phyloP scores from a whole-genome alignment of 352 stramenopile species.

The Globisporangium camurandrum region DNA sequence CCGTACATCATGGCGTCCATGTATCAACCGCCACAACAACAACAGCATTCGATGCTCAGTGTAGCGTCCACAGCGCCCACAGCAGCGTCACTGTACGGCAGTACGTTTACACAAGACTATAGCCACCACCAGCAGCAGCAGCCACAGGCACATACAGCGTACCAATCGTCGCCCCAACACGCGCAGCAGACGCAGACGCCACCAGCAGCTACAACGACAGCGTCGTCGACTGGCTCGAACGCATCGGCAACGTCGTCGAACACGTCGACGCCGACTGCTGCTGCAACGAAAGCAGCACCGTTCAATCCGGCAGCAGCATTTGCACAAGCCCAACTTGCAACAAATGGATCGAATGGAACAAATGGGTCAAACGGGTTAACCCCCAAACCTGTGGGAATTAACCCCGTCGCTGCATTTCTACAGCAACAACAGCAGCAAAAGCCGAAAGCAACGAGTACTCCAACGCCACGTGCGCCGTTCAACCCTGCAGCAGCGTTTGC shows the following conservation, averaged over 20 bases:
- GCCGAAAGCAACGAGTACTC: constrained; percentile 5
- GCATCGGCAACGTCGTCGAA: neutral
- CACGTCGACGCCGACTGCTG: constrained; percentile 3
- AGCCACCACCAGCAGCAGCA: constrained; percentile 21
- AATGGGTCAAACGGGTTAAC: too few species aligned
- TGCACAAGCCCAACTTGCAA: constrained; percentile 29
- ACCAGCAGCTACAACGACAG: neutral
- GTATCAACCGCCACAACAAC: constrained; percentile 16
- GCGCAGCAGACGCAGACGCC: constrained; percentile 6
- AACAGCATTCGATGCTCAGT: constrained; percentile 17
- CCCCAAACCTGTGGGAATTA: constrained; percentile 12
- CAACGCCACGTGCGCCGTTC: constrained; percentile 19
- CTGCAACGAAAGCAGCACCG: constrained; percentile 10
- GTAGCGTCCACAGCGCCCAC: constrained; percentile 9
- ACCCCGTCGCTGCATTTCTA: constrained; percentile 48
- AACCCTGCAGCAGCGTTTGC: constrained; percentile 51
- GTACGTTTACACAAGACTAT: constrained; percentile 34
- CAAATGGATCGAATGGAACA: too few species aligned
- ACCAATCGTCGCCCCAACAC: constrained; percentile 16
- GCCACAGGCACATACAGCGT: constrained; percentile 12
- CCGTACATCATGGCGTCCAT: constrained; percentile 21
- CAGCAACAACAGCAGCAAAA: constrained; percentile 47
- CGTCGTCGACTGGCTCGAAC: constrained; percentile 3
- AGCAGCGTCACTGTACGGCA: too few species aligned
- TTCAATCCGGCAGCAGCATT: constrained; percentile 58